A percentile compares a stretch with the other conserved stretches of the same genome.
Conservation (phyloP, 495 filamentous ascomycete genomes). For the Lentithecium fluviatile region DNA sequence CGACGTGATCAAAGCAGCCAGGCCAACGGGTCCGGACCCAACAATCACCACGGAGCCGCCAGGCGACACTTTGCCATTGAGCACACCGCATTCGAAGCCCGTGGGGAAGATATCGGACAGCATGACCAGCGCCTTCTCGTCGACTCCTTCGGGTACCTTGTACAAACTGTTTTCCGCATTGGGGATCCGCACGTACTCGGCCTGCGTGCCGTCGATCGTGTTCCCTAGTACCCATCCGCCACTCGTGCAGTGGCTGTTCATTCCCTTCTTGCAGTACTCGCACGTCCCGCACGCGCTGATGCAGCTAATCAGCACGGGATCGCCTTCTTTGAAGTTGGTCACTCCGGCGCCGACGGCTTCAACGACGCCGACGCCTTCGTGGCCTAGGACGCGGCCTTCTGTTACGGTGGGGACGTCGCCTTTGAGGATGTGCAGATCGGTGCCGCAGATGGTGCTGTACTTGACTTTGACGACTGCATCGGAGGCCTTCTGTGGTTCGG, state of each 20-base stretch:
- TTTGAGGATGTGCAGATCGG: conserved; percentile 45
- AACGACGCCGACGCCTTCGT: conserved; percentile 37
- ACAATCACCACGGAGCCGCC: conserved; percentile 51
- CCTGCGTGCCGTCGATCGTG: conserved; percentile 52
- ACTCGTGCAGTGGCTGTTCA: conserved; percentile 44
- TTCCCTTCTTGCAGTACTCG: conserved; percentile 43
- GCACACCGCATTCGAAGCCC: conserved; percentile 51
- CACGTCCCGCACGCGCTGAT: conserved; percentile 48
- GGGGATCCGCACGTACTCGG: conserved; percentile 53
- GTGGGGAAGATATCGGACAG: conserved; percentile 54
- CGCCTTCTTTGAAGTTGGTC: conserved; percentile 37
- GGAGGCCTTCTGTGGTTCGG: conserved; percentile 5
- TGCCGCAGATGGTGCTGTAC: conserved; percentile 47
- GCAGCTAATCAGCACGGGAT: conserved; percentile 48
- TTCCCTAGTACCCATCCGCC: conserved; percentile 51
- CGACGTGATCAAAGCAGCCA: conserved; percentile 50
- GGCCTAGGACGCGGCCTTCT: conserved; percentile 33
- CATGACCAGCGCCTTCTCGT: conserved; percentile 45
- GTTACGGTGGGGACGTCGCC: conserved; percentile 39
- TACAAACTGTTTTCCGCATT: conserved; percentile 48
- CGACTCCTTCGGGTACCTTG: conserved; percentile 43
- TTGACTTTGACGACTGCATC: conserved; percentile 40
- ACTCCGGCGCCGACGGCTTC: conserved; percentile 33
- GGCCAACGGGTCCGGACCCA: conserved; percentile 54
- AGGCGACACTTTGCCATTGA: conserved; percentile 48